Base-by-base conservation (phyloP, 1,139 yeast genomes). In the Geotrichum phurueaensis region DNA sequence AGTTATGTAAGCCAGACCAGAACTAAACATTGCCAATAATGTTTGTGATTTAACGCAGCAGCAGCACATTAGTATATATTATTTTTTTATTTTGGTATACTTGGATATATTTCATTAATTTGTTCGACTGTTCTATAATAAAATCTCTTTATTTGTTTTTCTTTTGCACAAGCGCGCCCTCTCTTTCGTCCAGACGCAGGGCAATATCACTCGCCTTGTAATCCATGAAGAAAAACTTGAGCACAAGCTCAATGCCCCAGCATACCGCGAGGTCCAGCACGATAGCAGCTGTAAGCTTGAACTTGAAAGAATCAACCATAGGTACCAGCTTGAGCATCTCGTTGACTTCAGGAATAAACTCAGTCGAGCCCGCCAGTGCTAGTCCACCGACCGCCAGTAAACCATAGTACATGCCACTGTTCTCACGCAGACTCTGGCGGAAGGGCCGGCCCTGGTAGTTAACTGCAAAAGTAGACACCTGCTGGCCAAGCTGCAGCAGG, bases 361-460 rank as follows among this genome's bases (percentile, higher is more conserved):
- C 99, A 33, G 98, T 91, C 9, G 98, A 86, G 29, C 99, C 96
- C 20, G 96, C 83, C 64, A 94, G 76, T 0, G 98, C 96, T 69
- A 94, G 81, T 51, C 82, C 90, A 47, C 96, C 89, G 68, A 94
- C 98, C 66, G 97, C 97, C 54, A 94, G 73, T 64, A 94, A 81
- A 33, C 99, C 99, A 70, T 89, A 94, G 77, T 87, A 94, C 99
- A 94, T 94, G 66, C 98, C 98, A 77, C 86, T 89, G 78, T 94
- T 94, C 75, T 87, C 96, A 62, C 81, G 80, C 69, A 94, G 87
- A 64, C 91, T 85, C 77, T 95, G 97, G 73, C 96, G 87, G 79
- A 95, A 95, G 59, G 99, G 99, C 67, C 88, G 85, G 57, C 99
- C 99, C 78, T 90, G 97, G 75, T 94, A 94, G 77, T 94, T 94